Conservation (phyloP, 2,329 filamentous ascomycete genomes). For the Aspergillus versicolor region DNA sequence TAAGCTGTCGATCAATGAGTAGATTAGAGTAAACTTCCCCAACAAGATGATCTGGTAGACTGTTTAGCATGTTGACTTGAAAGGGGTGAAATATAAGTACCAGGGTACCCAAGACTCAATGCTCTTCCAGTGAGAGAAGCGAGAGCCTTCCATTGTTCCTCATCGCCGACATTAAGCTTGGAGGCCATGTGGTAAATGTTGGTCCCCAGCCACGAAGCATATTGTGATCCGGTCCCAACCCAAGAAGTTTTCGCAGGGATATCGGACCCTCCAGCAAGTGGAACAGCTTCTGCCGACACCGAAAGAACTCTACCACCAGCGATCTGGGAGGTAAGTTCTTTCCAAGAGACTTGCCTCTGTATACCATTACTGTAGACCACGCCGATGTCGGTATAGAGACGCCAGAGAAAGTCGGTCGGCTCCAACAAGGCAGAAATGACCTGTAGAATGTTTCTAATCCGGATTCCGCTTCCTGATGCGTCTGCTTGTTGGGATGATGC, state of each 20-base stretch:
- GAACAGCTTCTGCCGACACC: slow-evolving; percentile 55
- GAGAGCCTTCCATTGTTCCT: slow-evolving; percentile 33
- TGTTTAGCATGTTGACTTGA: slow-evolving; percentile 14
- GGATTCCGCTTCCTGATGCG: slow-evolving; percentile 33
- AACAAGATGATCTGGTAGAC: slow-evolving; percentile 38
- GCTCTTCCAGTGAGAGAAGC: slow-evolving; percentile 56
- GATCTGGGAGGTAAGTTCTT: slow-evolving; percentile 59
- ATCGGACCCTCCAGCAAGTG: slow-evolving; percentile 34
- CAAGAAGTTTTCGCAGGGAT: slow-evolving; percentile 47
- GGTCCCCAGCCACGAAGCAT: slow-evolving; percentile 68
- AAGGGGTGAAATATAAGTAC: slow-evolving; percentile 43
- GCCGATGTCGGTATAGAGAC: slow-evolving; percentile 48
- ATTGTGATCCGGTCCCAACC: slow-evolving; percentile 64
- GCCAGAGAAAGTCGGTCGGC: slow-evolving; percentile 41
- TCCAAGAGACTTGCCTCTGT: slow-evolving; percentile 60
- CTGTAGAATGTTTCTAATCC: slow-evolving; percentile 37
- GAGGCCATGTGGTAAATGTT: slow-evolving; percentile 55
- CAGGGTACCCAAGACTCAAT: slow-evolving; percentile 70
- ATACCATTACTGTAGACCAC: slow-evolving; percentile 38
- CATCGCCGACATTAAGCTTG: slow-evolving; percentile 40
- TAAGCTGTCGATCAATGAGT: slow-evolving; percentile 28
- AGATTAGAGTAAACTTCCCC: slow-evolving; percentile 40
- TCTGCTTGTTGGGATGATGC: slow-evolving; percentile 28
- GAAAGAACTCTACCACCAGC: slow-evolving; percentile 62
- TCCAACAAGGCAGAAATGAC: slow-evolving; percentile 43